phyloP scores from a whole-genome alignment of 345 rosid genomes.

The Aethionema arabicum region DNA sequence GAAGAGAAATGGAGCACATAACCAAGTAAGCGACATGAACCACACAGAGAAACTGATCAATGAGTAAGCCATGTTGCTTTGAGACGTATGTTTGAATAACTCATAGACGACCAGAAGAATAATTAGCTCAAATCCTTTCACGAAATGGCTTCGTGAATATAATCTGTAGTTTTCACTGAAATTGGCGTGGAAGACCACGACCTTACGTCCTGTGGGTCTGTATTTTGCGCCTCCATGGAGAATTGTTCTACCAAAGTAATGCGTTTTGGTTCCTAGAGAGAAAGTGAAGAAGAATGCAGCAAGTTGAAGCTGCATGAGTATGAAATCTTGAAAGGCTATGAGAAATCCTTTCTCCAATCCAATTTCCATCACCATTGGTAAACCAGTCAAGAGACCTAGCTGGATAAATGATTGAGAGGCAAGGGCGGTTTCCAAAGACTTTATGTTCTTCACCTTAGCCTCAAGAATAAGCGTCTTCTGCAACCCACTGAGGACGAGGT shows the following conservation, averaged over 20 bases:
- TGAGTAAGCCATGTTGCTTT: constrained; percentile 84
- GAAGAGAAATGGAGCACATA: constrained; percentile 89
- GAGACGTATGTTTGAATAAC: constrained; percentile 75
- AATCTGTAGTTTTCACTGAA: constrained; percentile 87
- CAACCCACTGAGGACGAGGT: constrained; percentile 93
- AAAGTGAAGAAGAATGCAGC: constrained; percentile 97
- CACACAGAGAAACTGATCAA: constrained; percentile 83
- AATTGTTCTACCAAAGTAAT: constrained; percentile 85
- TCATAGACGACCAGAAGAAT: constrained; percentile 80
- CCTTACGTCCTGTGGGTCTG: constrained; percentile 93
- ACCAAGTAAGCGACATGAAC: constrained; percentile 97
- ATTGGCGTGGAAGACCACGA: constrained; percentile 88
- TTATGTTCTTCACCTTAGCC: constrained; percentile 76
- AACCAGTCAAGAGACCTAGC: constrained; percentile 92
- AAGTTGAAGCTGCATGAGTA: constrained; percentile 94
- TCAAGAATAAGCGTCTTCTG: constrained; percentile 64
- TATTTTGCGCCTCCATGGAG: constrained; percentile 93
- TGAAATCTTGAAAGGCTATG: constrained; percentile 82
- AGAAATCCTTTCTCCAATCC: constrained; percentile 97
- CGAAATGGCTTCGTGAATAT: constrained; percentile 92
- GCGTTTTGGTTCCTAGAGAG: constrained; percentile 89
- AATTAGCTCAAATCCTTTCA: constrained; percentile 84
- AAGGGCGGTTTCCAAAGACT: constrained; percentile 90
- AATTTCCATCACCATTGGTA: constrained; percentile 98
- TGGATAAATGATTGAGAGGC: constrained; percentile 97